Percentiles rank a stretch among this genome's conserved stretches.
Evolutionary conservation across 2,329 filamentous ascomycete genomes (phyloP).

Genomic region (Epichloe bromicola): DNA sequence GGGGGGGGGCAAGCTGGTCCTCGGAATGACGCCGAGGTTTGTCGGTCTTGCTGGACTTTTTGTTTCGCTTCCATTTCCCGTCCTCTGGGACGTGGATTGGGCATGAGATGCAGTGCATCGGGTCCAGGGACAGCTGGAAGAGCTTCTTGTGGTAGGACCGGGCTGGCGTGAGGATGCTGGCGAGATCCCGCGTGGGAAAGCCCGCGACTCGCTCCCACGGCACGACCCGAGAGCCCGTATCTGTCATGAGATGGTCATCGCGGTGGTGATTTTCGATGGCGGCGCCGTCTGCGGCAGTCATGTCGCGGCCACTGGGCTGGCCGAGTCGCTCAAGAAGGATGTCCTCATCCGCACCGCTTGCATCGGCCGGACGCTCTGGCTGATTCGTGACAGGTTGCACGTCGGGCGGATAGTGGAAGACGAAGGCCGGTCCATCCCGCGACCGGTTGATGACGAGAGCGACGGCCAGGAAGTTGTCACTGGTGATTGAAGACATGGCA

Average conservation of each 20-base stretch:
- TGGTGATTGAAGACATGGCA: constrained; percentile 37
- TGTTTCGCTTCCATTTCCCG: constrained; percentile 61
- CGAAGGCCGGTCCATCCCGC: constrained; percentile 65
- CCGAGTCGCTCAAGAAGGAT: constrained; percentile 33
- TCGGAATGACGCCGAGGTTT: constrained; percentile 21
- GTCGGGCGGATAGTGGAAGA: constrained; percentile 76
- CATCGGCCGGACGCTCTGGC: constrained; percentile 17
- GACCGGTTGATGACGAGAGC: constrained; percentile 63
- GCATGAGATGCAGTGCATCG: constrained; percentile 68
- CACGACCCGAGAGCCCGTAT: constrained; percentile 43
- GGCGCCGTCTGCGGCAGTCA: constrained; percentile 21
- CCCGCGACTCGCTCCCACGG: constrained; percentile 64
- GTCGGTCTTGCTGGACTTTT: constrained; percentile 32
- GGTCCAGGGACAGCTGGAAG: constrained; percentile 73
- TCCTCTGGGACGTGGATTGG: constrained; percentile 72
- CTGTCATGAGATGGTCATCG: constrained; percentile 42
- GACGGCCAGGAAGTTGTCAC: constrained; percentile 52
- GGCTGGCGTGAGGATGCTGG: constrained; percentile 65
- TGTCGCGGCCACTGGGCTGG: constrained; percentile 20
- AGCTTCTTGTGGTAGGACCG: constrained; percentile 65
- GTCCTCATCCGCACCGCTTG: constrained; percentile 30
- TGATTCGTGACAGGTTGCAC: constrained; percentile 26
- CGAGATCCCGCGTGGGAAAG: constrained; percentile 63
- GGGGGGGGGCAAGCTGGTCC: constrained; percentile 14
- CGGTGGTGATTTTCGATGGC: constrained; percentile 36